phyloP scores from a whole-genome alignment of 768 basidiomycete species.

The Rhizopogon salebrosus region DNA sequence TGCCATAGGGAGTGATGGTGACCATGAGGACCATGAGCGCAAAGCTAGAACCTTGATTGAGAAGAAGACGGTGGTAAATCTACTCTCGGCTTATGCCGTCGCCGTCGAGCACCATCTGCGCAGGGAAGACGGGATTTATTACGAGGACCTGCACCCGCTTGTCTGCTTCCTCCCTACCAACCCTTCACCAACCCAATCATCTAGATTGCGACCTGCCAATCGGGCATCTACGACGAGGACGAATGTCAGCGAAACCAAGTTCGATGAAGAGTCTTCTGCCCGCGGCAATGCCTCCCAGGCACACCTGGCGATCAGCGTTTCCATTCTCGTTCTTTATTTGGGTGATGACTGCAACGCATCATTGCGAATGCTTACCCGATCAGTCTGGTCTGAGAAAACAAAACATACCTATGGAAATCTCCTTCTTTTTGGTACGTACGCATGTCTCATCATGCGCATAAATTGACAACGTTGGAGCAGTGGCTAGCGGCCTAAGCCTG shows the following conservation, averaged over 20 bases:
- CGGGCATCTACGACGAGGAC: no score
- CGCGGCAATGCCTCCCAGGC: not conserved
- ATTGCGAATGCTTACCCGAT: no score
- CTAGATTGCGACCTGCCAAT: not conserved
- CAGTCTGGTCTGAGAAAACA: constrained; percentile 31
- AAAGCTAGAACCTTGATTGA: constrained; percentile 50
- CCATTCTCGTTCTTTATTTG: not conserved
- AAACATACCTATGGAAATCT: constrained; percentile 66
- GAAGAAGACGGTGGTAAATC: constrained; percentile 65
- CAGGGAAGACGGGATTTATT: constrained; percentile 37
- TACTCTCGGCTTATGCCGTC: constrained; percentile 60
- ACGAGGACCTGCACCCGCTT: constrained; percentile 54
- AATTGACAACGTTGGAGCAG: no score
- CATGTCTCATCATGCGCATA: not conserved
- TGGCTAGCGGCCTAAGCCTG: no score
- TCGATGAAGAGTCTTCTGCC: not conserved
- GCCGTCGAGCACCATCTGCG: constrained; percentile 67
- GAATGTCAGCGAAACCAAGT: not conserved
- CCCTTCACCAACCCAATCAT: not conserved
- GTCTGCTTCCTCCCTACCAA: constrained; percentile 49
- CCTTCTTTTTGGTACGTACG: constrained; percentile 60
- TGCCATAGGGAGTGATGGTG: constrained; percentile 8
- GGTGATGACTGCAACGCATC: not conserved
- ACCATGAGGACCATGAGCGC: constrained; percentile 22
- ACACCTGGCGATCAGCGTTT: not conserved